These are phyloP conservation scores for Blastocystis sp. DNA, from an alignment of 352 stramenopile species.

Conservation along the genomic window DNA sequence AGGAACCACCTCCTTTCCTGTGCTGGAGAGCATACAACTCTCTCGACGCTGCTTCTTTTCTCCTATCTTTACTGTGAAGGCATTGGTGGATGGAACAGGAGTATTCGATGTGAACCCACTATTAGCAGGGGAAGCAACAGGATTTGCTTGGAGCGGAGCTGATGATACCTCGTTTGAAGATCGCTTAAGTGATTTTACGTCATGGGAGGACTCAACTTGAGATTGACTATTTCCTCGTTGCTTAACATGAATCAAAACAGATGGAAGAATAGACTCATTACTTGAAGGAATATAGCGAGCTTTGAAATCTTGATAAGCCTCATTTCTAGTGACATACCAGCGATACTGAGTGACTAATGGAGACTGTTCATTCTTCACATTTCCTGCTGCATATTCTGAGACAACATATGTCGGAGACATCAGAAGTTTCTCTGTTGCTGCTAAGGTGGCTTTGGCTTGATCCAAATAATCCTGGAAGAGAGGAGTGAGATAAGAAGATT, in stretches of 20 bases:
- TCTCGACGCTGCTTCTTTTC: background rate
- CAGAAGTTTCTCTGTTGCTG: background rate
- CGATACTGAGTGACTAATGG: background rate
- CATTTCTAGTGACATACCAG: constrained; percentile 43
- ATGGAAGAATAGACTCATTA: background rate
- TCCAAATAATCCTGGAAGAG: background rate
- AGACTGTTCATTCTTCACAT: constrained; percentile 37
- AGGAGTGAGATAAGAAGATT: background rate
- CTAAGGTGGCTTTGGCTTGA: background rate
- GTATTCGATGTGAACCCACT: background rate
- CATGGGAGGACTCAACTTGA: background rate
- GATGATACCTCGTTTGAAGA: background rate
- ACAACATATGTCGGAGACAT: constrained; percentile 19
- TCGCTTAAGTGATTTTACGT: background rate
- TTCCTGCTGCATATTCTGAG: background rate
- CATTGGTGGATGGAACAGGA: background rate
- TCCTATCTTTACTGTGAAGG: background rate
- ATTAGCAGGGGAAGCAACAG: background rate
- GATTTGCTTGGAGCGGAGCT: background rate
- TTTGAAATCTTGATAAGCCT: constrained; percentile 39
- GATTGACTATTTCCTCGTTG: background rate
- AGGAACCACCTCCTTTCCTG: constrained; percentile 29
- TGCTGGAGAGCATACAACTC: background rate
- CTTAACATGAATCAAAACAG: constrained; percentile 1
- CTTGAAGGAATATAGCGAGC: background rate